phyloP scores from a whole-genome alignment of 768 basidiomycete genomes.

The Lentinula raphanica region DNA sequence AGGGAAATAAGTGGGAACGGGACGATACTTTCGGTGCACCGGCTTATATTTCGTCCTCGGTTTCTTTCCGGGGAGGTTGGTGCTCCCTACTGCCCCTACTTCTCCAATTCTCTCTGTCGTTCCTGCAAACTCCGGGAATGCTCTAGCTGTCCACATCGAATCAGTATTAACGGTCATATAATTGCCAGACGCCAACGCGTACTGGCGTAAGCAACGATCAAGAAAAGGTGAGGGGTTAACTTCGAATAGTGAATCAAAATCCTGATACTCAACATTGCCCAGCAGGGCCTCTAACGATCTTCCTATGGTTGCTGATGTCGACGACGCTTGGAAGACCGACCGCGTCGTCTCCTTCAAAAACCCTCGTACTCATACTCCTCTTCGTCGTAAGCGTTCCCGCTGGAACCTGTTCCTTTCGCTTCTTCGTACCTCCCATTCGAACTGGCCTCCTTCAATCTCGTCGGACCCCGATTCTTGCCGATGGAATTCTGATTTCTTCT shows the following conservation, averaged over 20 bases:
- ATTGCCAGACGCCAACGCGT: no score
- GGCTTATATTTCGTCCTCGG: no score
- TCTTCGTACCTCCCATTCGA: no score
- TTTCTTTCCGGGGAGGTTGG: no score
- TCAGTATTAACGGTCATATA: no score
- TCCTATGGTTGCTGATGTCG: background rate
- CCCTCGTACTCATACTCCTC: no score
- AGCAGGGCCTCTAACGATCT: slow-evolving; percentile 13
- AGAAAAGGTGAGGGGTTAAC: background rate
- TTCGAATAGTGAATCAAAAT: slow-evolving; percentile 1
- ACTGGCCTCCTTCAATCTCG: background rate
- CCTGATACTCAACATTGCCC: background rate
- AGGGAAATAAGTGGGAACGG: background rate
- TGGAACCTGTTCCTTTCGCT: no score
- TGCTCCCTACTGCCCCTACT: no score
- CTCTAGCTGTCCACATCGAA: no score
- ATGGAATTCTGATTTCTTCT: slow-evolving; percentile 3
- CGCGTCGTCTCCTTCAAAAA: background rate
- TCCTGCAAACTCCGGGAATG: no score
- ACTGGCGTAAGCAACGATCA: background rate
- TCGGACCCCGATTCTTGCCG: background rate
- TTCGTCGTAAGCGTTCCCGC: no score
- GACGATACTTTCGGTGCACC: background rate
- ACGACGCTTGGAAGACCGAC: background rate
- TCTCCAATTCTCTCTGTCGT: no score